phyloP scores from a whole-genome alignment of 1,284 basidiomycete species.

The Ganoderma sp. region DNA sequence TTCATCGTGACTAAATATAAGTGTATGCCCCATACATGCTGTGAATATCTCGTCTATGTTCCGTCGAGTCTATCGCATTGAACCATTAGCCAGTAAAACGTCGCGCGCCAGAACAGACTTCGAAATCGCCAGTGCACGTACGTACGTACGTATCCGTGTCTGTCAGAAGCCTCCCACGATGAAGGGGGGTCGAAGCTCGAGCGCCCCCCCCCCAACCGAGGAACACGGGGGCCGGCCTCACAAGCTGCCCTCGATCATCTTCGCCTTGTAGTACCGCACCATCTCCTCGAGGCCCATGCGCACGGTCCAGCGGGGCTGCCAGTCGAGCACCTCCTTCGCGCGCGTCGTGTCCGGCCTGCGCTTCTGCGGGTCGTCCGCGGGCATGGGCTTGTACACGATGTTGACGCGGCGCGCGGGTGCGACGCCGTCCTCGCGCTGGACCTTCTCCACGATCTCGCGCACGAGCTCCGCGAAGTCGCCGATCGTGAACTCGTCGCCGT shows the following conservation, averaged over 20 bases:
- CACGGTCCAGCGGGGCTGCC: conserved; percentile 94
- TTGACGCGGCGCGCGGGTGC: conserved; percentile 62
- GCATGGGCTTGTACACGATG: conserved; percentile 86
- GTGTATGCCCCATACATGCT: background rate
- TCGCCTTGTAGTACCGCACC: conserved; percentile 89
- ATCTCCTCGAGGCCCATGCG: conserved; percentile 93
- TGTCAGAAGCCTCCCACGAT: background rate
- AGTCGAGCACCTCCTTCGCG: conserved; percentile 84
- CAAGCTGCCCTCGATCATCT: conserved; percentile 82
- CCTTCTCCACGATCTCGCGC: conserved; percentile 87
- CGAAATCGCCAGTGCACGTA: background rate
- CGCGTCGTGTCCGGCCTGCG: conserved; percentile 91
- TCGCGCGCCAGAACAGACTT: background rate
- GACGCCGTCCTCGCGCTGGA: conserved; percentile 82
- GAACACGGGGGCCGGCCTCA: conserved; percentile 37
- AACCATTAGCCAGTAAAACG: conserved; percentile 3
- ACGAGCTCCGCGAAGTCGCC: conserved; percentile 89
- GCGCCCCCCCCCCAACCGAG: too few species aligned
- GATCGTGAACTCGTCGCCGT: conserved; percentile 93
- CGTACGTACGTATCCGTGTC: too few species aligned
- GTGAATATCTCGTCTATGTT: conserved; percentile 15
- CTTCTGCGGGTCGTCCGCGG: conserved; percentile 93
- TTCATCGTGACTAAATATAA: background rate
- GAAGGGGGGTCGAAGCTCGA: background rate
- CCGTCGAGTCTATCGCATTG: conserved; percentile 14